Evolutionary conservation across 2,329 filamentous ascomycete species (phyloP).

Genomic region (Hymenoscyphus scutula): DNA sequence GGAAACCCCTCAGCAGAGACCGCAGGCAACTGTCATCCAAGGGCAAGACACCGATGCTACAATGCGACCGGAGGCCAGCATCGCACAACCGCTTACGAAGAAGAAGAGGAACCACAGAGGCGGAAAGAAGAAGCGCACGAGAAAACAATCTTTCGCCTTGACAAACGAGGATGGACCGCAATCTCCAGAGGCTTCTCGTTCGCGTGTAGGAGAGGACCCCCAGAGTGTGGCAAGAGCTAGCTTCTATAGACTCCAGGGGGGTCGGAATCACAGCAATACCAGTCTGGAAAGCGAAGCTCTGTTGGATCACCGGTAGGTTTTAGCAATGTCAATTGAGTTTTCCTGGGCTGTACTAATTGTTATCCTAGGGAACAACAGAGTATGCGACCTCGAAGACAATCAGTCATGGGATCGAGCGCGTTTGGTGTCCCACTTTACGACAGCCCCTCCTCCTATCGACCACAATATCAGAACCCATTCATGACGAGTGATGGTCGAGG

Average conservation of each 20-base stretch:
- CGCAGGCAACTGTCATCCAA: slow-evolving; percentile 30
- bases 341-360: slow-evolving; percentile 13
- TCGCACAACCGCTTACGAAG: slow-evolving; percentile 23
- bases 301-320: slow-evolving; percentile 74
- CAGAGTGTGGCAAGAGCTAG: slow-evolving; percentile 34
- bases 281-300: slow-evolving; percentile 88
- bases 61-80: slow-evolving; percentile 20
- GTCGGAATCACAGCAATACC: slow-evolving; percentile 70
- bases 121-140: slow-evolving; percentile 72
- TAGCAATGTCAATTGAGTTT: slow-evolving; percentile 4
- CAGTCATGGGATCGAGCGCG: slow-evolving; percentile 42
- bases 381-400: slow-evolving; percentile 63
- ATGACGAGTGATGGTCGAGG: slow-evolving; percentile 28
- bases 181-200: slow-evolving; percentile 35
- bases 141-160: slow-evolving; percentile 77
- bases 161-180: slow-evolving; percentile 49
- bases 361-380: slow-evolving; percentile 39
- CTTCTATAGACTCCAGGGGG: slow-evolving; percentile 51
- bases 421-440: slow-evolving; percentile 39
- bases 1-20: slow-evolving; percentile 22
- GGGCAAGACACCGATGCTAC: slow-evolving; percentile 19
- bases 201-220: slow-evolving; percentile 35
- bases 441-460: slow-evolving; percentile 36
- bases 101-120: slow-evolving; percentile 75
- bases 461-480: slow-evolving; percentile 35